These are phyloP conservation scores for Schizosaccharomyces cryophilus DNA, from an alignment of 805 yeast genomes.

Conservation along the genomic window DNA sequence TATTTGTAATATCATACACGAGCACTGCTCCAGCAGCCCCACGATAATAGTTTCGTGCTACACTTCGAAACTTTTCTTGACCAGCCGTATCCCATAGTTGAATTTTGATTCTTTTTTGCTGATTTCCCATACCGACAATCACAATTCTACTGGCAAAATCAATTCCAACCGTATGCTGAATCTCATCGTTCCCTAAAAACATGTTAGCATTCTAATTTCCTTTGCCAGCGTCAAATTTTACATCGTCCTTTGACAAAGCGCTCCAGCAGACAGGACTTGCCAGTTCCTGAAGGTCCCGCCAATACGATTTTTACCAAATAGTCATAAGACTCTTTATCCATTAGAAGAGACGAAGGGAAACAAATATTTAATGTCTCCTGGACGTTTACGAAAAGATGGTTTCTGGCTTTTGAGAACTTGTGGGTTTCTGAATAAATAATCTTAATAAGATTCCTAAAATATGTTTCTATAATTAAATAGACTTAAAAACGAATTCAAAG, in stretches of 20 bases:
- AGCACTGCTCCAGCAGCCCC: constrained; percentile 89
- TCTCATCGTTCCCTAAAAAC: background rate
- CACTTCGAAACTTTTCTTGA: constrained; percentile 84
- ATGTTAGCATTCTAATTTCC: background rate
- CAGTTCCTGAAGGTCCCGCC: constrained; percentile 25
- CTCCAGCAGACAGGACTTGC: constrained; percentile 23
- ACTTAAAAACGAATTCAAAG: too few relatives aligned
- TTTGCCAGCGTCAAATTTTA: constrained; percentile 1
- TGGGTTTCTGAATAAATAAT: too few relatives aligned
- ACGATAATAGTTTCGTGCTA: constrained; percentile 78
- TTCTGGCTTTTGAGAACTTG: too few relatives aligned
- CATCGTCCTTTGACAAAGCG: constrained; percentile 18
- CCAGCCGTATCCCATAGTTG: constrained; percentile 82
- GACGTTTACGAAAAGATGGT: too few relatives aligned
- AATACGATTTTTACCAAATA: constrained; percentile 18
- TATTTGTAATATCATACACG: constrained; percentile 69
- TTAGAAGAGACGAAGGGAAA: background rate
- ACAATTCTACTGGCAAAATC: constrained; percentile 18
- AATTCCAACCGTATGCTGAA: constrained; percentile 18
- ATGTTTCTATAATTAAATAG: too few relatives aligned
- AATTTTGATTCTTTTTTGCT: constrained; percentile 13
- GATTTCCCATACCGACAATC: constrained; percentile 13
- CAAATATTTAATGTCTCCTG: background rate
- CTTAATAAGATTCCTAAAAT: too few relatives aligned
- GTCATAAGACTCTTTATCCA: constrained; percentile 11